A percentile compares a stretch with the other conserved stretches of the same genome.
Conservation (phyloP, 495 filamentous ascomycete genomes). For the Penicillium paxilli region DNA sequence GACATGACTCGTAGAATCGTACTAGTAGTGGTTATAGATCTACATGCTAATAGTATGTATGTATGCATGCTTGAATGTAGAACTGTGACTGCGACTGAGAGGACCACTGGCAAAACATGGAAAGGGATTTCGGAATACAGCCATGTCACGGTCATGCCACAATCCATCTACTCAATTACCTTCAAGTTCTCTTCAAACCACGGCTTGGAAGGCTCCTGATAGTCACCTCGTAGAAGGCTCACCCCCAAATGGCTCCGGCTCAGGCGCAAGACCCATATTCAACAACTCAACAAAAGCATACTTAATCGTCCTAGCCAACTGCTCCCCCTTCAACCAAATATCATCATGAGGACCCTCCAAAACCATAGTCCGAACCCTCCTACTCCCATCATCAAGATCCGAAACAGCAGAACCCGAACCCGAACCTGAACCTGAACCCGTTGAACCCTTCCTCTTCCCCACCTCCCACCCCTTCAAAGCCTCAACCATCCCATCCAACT, state of each 20-base stretch:
- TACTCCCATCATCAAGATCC: conserved; percentile 48
- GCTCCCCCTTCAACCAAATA: conserved; percentile 52
- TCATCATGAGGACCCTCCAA: conserved; percentile 66
- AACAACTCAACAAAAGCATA: conserved; percentile 34
- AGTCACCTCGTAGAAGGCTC: too few species aligned
- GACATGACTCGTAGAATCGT: neutral
- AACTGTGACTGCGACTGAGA: too few species aligned
- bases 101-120: too few species aligned
- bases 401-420: conserved; percentile 17
- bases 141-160: too few species aligned
- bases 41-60: too few species aligned
- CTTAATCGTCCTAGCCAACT: conserved; percentile 45
- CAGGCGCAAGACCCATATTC: conserved; percentile 25
- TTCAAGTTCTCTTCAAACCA: too few species aligned
- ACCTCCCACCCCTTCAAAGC: conserved; percentile 32
- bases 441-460: conserved; percentile 1
- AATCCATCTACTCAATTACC: too few species aligned
- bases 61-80: neutral
- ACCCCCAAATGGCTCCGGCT: neutral
- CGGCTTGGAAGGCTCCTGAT: too few species aligned
- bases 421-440: too few species aligned
- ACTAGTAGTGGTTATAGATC: neutral
- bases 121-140: too few species aligned
- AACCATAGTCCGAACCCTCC: conserved; percentile 35
- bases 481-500: conserved; percentile 49